Conservation (phyloP, 1,139 yeast species). For the Hansenula lynferdii region DNA sequence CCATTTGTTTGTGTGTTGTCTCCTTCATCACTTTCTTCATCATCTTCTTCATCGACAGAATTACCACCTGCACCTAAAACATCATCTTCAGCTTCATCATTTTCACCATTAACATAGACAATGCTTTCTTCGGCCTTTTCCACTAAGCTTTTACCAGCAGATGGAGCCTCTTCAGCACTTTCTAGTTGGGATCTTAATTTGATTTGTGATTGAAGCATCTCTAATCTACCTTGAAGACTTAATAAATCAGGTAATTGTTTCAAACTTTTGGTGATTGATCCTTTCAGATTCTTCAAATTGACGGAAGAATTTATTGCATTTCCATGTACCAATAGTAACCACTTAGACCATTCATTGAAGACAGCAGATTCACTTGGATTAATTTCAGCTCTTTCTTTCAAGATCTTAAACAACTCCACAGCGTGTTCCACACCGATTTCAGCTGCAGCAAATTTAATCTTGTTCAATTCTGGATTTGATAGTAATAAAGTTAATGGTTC, state of each 20-base stretch:
- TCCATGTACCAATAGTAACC: constrained; percentile 76
- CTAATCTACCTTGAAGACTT: constrained; percentile 82
- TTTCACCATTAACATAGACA: constrained; percentile 45
- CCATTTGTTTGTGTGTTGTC: too few species aligned
- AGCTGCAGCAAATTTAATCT: constrained; percentile 58
- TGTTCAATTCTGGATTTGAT: constrained; percentile 54
- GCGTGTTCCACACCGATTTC: constrained; percentile 57
- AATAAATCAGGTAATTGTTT: constrained; percentile 70
- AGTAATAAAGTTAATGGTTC: constrained; percentile 53
- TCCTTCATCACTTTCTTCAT: constrained; percentile 16
- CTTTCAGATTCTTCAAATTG: constrained; percentile 58
- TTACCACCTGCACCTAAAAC: constrained; percentile 18
- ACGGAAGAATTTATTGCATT: constrained; percentile 50
- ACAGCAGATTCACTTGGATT: constrained; percentile 59
- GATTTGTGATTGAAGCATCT: constrained; percentile 70
- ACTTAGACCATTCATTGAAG: constrained; percentile 76
- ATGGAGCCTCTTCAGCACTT: constrained; percentile 9
- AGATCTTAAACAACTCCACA: constrained; percentile 56
- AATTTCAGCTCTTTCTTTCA: constrained; percentile 65
- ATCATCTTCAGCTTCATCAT: constrained; percentile 41
- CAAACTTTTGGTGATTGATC: constrained; percentile 58
- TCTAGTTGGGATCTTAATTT: constrained; percentile 56
- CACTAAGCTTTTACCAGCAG: constrained; percentile 6
- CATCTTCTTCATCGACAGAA: constrained; percentile 12
- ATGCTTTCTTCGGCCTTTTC: constrained; percentile 33